phyloP scores from a whole-genome alignment of 2,329 filamentous ascomycete species.

The Fusarium lateritium region DNA sequence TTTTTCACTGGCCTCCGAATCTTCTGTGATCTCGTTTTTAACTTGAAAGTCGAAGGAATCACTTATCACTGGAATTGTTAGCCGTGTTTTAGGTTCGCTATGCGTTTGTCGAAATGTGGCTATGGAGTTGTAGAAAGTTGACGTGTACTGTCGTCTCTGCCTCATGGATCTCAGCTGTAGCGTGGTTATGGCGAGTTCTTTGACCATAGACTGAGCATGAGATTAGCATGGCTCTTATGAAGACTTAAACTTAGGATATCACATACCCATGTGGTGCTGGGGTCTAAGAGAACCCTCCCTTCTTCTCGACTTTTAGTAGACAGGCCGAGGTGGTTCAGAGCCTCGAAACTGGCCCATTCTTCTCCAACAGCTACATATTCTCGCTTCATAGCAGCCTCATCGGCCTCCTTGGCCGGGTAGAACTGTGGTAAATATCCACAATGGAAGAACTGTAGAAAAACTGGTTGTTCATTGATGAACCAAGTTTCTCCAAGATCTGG shows the following conservation, averaged over 20 bases:
- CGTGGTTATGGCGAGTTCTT: constrained; percentile 23
- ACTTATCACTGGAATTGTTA: rapidly evolving
- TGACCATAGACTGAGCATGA: constrained; percentile 10
- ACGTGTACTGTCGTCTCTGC: constrained; percentile 15
- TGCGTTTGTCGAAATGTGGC: constrained; percentile 17
- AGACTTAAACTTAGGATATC: rapidly evolving
- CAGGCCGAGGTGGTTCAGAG: constrained; percentile 19
- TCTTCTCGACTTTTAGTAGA: constrained; percentile 12
- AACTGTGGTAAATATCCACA: constrained; percentile 29
- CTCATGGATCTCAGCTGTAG: constrained; percentile 33
- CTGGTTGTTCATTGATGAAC: constrained; percentile 31
- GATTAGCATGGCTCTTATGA: neutral
- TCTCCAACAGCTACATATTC: constrained; percentile 30
- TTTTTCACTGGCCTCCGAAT: rapidly evolving
- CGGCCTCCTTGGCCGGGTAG: constrained; percentile 13
- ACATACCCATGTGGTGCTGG: constrained; percentile 27
- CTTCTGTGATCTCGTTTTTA: neutral
- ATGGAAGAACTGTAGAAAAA: constrained; percentile 34
- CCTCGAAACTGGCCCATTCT: constrained; percentile 33
- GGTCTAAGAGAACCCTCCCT: constrained; percentile 11
- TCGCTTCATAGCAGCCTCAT: constrained; percentile 1
- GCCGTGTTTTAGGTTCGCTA: neutral
- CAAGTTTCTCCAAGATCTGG: constrained; percentile 31
- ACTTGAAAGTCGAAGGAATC: neutral
- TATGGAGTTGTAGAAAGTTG: constrained; percentile 27